Conservation (phyloP, 1,139 yeast species). For the Yamadazyma epiphylla region DNA sequence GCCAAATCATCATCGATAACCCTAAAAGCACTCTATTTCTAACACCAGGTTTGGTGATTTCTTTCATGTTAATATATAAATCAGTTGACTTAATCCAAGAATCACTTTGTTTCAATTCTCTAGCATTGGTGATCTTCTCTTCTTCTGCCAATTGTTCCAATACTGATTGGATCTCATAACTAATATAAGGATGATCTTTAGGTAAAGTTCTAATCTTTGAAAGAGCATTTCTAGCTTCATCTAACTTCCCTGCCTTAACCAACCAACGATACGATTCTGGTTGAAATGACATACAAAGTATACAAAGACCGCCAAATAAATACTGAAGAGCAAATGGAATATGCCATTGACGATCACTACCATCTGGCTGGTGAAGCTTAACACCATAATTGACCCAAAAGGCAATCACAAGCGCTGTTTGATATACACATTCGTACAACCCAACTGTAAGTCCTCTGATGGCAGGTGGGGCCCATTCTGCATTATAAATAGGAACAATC, state of each 20-base stretch:
- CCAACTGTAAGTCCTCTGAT: conserved; percentile 39
- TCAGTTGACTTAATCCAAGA: conserved; percentile 17
- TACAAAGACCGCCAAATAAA: conserved; percentile 37
- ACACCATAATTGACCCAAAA: conserved; percentile 40
- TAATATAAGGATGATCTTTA: conserved; percentile 23
- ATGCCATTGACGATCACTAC: conserved; percentile 26
- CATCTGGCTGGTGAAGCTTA: conserved; percentile 21
- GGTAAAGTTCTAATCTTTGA: conserved; percentile 23
- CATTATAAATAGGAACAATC: conserved; percentile 26
- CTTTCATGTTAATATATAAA: conserved; percentile 10
- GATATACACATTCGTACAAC: conserved; percentile 45
- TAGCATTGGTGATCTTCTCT: conserved; percentile 15
- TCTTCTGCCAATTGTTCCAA: conserved; percentile 18
- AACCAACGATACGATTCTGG: conserved; percentile 51
- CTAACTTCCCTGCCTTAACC: conserved; percentile 28
- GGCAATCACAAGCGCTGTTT: conserved; percentile 43
- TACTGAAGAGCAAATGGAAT: conserved; percentile 36
- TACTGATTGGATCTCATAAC: conserved; percentile 26
- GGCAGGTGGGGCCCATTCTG: conserved; percentile 25
- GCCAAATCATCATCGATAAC: conserved; percentile 28
- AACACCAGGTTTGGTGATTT: conserved; percentile 14
- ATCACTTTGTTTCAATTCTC: conserved; percentile 18
- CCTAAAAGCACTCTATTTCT: conserved; percentile 28
- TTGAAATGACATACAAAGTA: conserved; percentile 30
- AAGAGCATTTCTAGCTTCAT: conserved; percentile 29